Percentiles rank a stretch among this genome's conserved stretches.
These are phyloP conservation scores for Aspergillus conjunctus DNA, from an alignment of 495 filamentous ascomycete genomes.

Conservation along the genomic window DNA sequence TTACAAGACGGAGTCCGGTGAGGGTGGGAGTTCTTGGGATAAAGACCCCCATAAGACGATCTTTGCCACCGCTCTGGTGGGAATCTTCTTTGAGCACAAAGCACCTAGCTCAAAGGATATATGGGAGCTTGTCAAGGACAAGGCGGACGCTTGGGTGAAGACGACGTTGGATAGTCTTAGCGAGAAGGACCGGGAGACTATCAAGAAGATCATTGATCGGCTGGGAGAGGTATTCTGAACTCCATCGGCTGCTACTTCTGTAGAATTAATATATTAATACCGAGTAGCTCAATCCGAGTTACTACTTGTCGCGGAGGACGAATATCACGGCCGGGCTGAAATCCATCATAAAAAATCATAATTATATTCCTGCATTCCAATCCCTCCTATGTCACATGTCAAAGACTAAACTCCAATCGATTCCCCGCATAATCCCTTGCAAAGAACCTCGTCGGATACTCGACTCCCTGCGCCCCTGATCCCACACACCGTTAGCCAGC, in stretches of 20 bases:
- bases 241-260: not conserved
- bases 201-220: not conserved
- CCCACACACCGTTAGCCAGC: too few species aligned
- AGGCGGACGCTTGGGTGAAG: slow-evolving; percentile 5
- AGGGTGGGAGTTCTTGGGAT: not conserved
- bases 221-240: not conserved
- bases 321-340: too few species aligned
- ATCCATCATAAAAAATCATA: too few species aligned
- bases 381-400: not conserved
- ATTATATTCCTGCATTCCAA: too few species aligned
- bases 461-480: slow-evolving; percentile 53
- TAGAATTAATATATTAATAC: too few species aligned
- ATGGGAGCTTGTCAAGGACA: slow-evolving; percentile 7
- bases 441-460: slow-evolving; percentile 64
- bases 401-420: slow-evolving; percentile 59
- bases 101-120: not conserved
- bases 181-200: slow-evolving; percentile 3
- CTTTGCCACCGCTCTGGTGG: not conserved
- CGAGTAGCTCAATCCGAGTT: too few species aligned
- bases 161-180: not conserved
- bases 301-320: too few species aligned
- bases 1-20: not conserved
- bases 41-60: too few species aligned
- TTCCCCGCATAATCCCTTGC: slow-evolving; percentile 66
- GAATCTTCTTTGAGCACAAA: not conserved